Base-by-base conservation (phyloP, 1,139 yeast species). In the Nakaseomyces glabratus region DNA sequence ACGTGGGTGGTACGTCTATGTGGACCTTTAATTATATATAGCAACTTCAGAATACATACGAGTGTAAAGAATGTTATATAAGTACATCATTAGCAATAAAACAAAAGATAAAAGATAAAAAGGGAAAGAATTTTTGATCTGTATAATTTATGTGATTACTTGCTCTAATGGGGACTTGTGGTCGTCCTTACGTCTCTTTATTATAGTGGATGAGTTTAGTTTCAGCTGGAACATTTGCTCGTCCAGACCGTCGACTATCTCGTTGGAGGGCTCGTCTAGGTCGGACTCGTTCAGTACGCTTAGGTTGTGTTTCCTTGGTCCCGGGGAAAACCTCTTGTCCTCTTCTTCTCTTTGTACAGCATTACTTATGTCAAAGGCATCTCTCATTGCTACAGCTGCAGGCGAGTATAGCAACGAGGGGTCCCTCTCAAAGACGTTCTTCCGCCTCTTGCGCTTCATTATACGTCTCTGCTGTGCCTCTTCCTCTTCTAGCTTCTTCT, bases 331-430 rank as follows among this genome's bases (percentile, higher is more conserved):
- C 17, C 46, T 39, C 15, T 78, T 79, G 52, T 85, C 96, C 60
- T 84, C 95, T 25, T 88, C 95, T 68, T 76, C 75, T 58, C 98
- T 76, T 55, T 86, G 95, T 6, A 90, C 94, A 0, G 96, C 96
- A 39, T 93, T 78, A 13, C 95, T 80, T 11, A 90, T 82, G 54
- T 90, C 98, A 60, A 88, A 88, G 7, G 95, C 96, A 51, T 90
- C 98, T 49, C 86, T 79, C 66, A 90, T 71, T 0, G 94, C 94
- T 36, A 80, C 84, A 0, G 93, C 93, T 5, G 93, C 95, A 4
- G 96, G 96, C 1, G 95, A 79, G 49, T 79, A 80, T 45, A 57
- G 28, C 23, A 56, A 33, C 8, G 55, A 38, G 13, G 49, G 31
- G 39, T 51, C 54, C 24, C 35, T 40, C 33, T 45, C 35, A 28